Evolutionary conservation across 192 early-diverging fungal genomes (phyloP).

Genomic region (Gigaspora rosea): DNA sequence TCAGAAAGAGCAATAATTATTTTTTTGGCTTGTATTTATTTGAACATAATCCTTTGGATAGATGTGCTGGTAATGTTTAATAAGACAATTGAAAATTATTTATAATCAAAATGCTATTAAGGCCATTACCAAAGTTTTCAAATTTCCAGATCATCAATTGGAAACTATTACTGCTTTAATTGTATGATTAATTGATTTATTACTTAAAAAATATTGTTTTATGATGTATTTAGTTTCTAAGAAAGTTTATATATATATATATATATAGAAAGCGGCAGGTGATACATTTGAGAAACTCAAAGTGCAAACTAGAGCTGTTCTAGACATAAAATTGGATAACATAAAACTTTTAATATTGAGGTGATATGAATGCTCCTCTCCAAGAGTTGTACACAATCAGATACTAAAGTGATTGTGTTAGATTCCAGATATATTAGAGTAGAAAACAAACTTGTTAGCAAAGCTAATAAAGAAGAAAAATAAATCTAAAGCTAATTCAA

Average conservation of each 20-base stretch:
- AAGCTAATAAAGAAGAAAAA: slow-evolving; percentile 63
- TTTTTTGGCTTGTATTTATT: slow-evolving; percentile 76
- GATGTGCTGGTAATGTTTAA: slow-evolving; percentile 81
- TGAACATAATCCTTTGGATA: slow-evolving; percentile 90
- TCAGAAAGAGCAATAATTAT: too few relatives aligned
- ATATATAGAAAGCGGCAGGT: slow-evolving; percentile 73
- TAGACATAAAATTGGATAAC: slow-evolving; percentile 83
- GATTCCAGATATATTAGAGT: slow-evolving; percentile 93
- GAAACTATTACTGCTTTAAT: slow-evolving; percentile 78
- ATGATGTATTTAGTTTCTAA: not conserved
- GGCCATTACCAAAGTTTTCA: slow-evolving; percentile 80
- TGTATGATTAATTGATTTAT: slow-evolving; percentile 39
- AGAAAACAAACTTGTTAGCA: slow-evolving; percentile 78
- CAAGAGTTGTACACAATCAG: slow-evolving; percentile 54
- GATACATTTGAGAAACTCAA: slow-evolving; percentile 85
- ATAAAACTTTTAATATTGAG: slow-evolving; percentile 86
- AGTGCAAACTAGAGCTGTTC: slow-evolving; percentile 83
- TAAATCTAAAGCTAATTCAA: slow-evolving; percentile 66
- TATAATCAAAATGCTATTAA: slow-evolving; percentile 80
- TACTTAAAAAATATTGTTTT: too few relatives aligned
- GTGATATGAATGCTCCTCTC: slow-evolving; percentile 98
- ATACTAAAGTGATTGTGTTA: slow-evolving; percentile 75
- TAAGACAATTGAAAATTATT: slow-evolving; percentile 88
- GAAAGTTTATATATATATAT: too few relatives aligned
- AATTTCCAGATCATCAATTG: slow-evolving; percentile 70